phyloP scores from a whole-genome alignment of 1,139 yeast genomes.

The Tardiomyces blankii region DNA sequence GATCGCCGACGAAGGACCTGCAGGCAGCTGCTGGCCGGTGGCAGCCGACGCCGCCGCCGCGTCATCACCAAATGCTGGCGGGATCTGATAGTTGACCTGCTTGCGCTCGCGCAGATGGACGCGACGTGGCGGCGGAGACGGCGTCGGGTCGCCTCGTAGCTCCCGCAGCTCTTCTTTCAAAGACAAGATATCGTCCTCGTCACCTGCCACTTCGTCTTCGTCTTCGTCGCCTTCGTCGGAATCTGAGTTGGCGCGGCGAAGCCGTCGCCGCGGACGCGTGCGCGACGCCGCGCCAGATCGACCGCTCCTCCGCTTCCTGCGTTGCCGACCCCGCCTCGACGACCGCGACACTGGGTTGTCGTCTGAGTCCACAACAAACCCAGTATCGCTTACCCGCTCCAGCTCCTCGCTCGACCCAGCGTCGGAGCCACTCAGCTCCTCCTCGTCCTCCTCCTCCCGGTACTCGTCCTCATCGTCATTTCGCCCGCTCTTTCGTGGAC shows the following conservation, averaged over 20 bases:
- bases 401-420: slow-evolving; percentile 7
- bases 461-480: slow-evolving; percentile 8
- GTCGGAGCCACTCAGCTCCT: slow-evolving; percentile 10
- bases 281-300: slow-evolving; percentile 7
- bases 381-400: slow-evolving; percentile 13
- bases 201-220: slow-evolving; percentile 23
- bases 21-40: slow-evolving; percentile 12
- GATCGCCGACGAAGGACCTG: slow-evolving; percentile 14
- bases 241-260: slow-evolving; percentile 8
- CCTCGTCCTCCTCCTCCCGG: slow-evolving; percentile 12
- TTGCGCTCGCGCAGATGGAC: slow-evolving; percentile 71
- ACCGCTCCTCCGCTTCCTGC: slow-evolving; percentile 9
- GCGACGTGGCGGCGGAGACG: slow-evolving; percentile 38
- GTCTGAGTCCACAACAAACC: slow-evolving; percentile 28
- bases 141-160: slow-evolving; percentile 37
- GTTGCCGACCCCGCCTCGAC: slow-evolving; percentile 5
- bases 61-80: slow-evolving; percentile 63
- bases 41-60: slow-evolving; percentile 24
- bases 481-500: slow-evolving; percentile 2
- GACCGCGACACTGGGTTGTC: slow-evolving; percentile 18
- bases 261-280: slow-evolving; percentile 3
- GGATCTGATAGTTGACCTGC: slow-evolving; percentile 70
- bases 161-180: slow-evolving; percentile 42
- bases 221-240: slow-evolving; percentile 16
- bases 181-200: slow-evolving; percentile 18